Conservation (phyloP, 106 monocot genomes). For the Platanthera zijinensis region DNA sequence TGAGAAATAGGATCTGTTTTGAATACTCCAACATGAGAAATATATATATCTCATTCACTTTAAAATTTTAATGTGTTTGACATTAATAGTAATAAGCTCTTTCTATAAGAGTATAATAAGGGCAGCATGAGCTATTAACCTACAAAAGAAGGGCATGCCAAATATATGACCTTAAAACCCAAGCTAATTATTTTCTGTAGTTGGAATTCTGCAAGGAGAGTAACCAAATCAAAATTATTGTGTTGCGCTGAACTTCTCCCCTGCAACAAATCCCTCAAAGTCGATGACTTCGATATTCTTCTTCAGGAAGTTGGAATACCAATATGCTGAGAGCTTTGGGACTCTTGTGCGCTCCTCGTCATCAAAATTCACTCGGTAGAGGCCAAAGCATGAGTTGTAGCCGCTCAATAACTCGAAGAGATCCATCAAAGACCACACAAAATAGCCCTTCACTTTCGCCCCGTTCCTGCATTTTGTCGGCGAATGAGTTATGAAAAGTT, state of each 20-base stretch:
- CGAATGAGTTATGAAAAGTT: background rate
- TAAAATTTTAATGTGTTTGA: too few species aligned
- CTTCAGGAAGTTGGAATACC: slow-evolving; percentile 61
- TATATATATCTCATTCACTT: too few species aligned
- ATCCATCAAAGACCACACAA: slow-evolving; percentile 78
- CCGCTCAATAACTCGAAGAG: slow-evolving; percentile 51
- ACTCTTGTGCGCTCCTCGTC: slow-evolving; percentile 23
- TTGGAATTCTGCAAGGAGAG: too few species aligned
- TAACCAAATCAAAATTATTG: background rate
- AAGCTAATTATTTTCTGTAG: too few species aligned
- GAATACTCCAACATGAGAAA: too few species aligned
- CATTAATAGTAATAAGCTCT: too few species aligned
- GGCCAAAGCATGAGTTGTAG: slow-evolving; percentile 28
- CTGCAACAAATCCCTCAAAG: background rate
- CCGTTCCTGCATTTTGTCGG: slow-evolving; percentile 38
- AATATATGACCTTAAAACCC: too few species aligned
- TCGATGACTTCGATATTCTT: too few species aligned
- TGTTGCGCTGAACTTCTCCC: background rate
- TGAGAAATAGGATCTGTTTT: too few species aligned
- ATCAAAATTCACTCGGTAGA: slow-evolving; percentile 54
- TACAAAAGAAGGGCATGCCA: too few species aligned
- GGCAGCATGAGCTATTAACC: too few species aligned
- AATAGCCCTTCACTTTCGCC: slow-evolving; percentile 54
- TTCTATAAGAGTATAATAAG: too few species aligned
- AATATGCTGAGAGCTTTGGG: slow-evolving; percentile 64